A percentile compares a stretch with the other conserved stretches of the same genome.
phyloP scores from a whole-genome alignment of 2,329 filamentous ascomycete species.

The Botrytis fragariae region DNA sequence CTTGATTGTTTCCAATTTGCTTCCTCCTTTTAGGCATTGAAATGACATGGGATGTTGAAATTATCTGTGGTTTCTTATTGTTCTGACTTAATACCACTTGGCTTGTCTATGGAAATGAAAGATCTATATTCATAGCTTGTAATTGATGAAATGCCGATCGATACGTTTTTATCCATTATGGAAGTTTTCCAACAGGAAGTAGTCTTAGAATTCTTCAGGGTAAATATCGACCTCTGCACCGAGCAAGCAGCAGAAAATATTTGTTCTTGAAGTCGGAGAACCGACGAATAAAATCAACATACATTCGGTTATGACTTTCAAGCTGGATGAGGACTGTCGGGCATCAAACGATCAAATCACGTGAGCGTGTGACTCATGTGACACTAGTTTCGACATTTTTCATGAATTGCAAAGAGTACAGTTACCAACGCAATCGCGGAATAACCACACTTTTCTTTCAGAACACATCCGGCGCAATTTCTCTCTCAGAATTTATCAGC shows the following conservation, averaged over 20 bases:
- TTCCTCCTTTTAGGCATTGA: background rate
- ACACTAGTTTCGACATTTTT: conserved; percentile 14
- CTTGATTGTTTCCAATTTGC: background rate
- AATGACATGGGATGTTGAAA: background rate
- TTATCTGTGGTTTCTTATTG: background rate
- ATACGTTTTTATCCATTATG: background rate
- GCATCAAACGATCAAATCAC: background rate
- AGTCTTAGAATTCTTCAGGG: background rate
- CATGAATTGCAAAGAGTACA: background rate
- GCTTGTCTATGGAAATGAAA: background rate
- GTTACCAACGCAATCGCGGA: background rate
- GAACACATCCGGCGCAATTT: background rate
- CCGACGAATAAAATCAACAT: too few relatives aligned
- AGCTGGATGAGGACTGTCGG: background rate
- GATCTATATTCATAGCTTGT: background rate
- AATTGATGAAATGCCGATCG: background rate
- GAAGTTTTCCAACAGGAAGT: background rate
- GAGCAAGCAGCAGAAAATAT: too few relatives aligned
- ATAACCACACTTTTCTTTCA: background rate
- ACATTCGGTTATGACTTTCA: background rate
- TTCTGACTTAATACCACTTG: background rate
- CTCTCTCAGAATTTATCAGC: background rate
- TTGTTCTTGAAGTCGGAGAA: background rate
- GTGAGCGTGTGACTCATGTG: conserved; percentile 9
- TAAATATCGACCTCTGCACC: background rate